Evolutionary conservation across 1,139 yeast genomes (phyloP).

Genomic region (Lodderomyces orthopsilosis): DNA sequence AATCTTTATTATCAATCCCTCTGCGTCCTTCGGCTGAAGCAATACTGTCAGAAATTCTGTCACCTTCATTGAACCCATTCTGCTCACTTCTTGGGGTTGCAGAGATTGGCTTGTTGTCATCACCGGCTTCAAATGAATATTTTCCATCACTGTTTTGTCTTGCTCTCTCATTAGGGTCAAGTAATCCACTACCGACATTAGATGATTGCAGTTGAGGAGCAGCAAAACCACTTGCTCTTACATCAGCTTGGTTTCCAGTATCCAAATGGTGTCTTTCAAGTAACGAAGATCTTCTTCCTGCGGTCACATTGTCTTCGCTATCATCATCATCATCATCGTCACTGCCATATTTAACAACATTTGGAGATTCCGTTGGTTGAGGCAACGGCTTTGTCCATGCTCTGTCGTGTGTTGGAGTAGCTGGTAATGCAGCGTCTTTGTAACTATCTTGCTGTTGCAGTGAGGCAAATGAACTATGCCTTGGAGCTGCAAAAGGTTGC

Average conservation of each 20-base stretch:
- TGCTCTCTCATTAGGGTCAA: slow-evolving; percentile 13
- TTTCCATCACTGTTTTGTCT: slow-evolving; percentile 26
- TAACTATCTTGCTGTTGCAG: not conserved
- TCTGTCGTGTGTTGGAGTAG: slow-evolving; percentile 11
- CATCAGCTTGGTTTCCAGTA: not conserved
- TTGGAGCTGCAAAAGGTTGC: not conserved
- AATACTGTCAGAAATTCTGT: slow-evolving; percentile 1
- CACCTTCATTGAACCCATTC: slow-evolving; percentile 13
- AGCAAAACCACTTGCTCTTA: not conserved
- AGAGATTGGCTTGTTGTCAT: slow-evolving; percentile 32
- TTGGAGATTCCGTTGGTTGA: slow-evolving; percentile 22
- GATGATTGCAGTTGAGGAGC: not conserved
- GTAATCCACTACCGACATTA: slow-evolving; percentile 4
- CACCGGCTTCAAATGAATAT: slow-evolving; percentile 46
- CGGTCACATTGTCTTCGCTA: slow-evolving; percentile 20
- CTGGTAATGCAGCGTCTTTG: slow-evolving; percentile 2
- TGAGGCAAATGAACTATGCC: not conserved
- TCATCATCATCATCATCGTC: slow-evolving; percentile 22
- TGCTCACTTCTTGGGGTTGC: slow-evolving; percentile 25
- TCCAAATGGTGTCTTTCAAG: slow-evolving; percentile 33
- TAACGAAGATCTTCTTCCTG: slow-evolving; percentile 28
- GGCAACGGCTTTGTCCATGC: slow-evolving; percentile 4
- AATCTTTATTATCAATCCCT: not conserved
- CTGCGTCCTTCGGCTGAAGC: not conserved
- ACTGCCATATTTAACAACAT: slow-evolving; percentile 25